Conservation (phyloP, 345 rosid species). For the Dimocarpus longan region DNA sequence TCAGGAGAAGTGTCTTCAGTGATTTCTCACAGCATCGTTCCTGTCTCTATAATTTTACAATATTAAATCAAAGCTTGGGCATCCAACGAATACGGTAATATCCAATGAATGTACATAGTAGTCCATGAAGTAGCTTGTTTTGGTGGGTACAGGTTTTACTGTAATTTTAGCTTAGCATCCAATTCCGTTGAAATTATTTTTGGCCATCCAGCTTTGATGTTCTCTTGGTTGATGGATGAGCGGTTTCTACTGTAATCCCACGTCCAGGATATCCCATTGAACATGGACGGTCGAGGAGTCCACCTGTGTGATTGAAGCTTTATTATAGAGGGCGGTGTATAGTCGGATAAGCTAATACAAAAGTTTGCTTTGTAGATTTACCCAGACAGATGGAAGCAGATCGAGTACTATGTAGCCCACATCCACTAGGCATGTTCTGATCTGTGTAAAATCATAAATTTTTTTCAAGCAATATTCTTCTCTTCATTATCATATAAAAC, state of each 20-base stretch:
- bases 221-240: background rate
- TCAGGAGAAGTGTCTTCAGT: background rate
- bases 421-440: too few relatives aligned
- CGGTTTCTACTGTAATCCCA: background rate
- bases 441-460: background rate
- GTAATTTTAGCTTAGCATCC: background rate
- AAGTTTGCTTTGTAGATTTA: background rate
- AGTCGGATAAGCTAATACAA: background rate
- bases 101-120: constrained; percentile 8
- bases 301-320: background rate
- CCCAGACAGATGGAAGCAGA: background rate
- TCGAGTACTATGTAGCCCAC: too few relatives aligned
- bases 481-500: background rate
- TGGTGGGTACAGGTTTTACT: background rate
- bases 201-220: background rate
- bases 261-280: too few relatives aligned
- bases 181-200: too few relatives aligned
- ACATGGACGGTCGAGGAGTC: background rate
- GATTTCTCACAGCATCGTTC: background rate
- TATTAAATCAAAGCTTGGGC: background rate
- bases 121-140: background rate
- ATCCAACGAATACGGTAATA: background rate
- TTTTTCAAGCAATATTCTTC: background rate
- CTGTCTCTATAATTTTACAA: background rate
- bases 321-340: too few relatives aligned